Evolutionary conservation across 148 eudicot genomes (phyloP), one percentile per base, ranked within the genome.

Genomic region (Nyssa sinensis): DNA sequence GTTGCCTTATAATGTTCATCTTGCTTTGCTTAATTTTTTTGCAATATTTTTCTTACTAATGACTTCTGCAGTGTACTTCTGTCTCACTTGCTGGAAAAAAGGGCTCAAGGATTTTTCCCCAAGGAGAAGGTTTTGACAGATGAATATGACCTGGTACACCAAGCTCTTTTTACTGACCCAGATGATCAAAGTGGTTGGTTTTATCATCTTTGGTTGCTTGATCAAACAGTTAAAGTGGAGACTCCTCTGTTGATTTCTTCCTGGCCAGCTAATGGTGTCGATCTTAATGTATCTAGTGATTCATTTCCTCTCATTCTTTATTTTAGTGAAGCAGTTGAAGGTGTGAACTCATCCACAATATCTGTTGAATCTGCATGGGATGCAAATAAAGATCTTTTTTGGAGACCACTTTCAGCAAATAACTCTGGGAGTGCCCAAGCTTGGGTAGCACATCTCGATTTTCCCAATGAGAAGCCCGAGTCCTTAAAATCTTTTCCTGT

Each of bases 181-280:
- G 92, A 89, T 76, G 98, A 92, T 80, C 98, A 94, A 69, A 89
- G 98, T 86, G 98, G 97, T 70, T 94, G 98, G 97, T 92, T 94
- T 81, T 92, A 92, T 85, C 92, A 92, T 83, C 90, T 86, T 70
- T 94, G 98, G 98, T 96, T 94, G 75, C 84, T 94, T 25, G 88
- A 89, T 74, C 91, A 92, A 75, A 92, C 93, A 28, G 79, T 89
- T 34, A 87, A 81, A 65, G 80, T 71, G 51, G 85, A 88, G 69
- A 71, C 80, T 34, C 91, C 89, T 76, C 39, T 77, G 72, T 74
- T 84, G 74, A 75, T 85, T 77, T 88, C 90, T 62, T 85, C 88
- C 19, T 88, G 92, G 97, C 96, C 97, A 60, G 79, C 88, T 69
- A 82, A 80, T 81, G 89, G 83, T 69, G 82, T 85, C 64, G 80